Evolutionary conservation across 2,329 filamentous ascomycete species (phyloP), one percentile per base, ranked within the genome.

Genomic region (Tolypocladium endophyticum): DNA sequence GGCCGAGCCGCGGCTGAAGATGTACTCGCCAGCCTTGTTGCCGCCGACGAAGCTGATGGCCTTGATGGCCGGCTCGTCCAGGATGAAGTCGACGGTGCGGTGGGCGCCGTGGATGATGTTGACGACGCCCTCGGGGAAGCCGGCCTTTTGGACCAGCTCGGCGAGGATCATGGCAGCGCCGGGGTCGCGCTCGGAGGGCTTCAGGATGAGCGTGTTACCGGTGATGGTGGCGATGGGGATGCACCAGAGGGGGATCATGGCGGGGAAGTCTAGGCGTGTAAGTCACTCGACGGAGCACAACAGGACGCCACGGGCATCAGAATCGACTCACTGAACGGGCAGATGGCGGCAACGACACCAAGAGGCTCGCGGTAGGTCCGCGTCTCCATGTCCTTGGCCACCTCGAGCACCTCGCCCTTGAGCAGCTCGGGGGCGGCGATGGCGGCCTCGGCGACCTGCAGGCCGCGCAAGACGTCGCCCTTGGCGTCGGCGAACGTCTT

Each of bases 201-300:
- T 95, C 67, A 95, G 79, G 66, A 95, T 84, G 61, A 92, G 79
- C 18, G 89, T 92, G 79, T 95, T 95, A 58, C 90, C 90, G 23
- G 88, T 91, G 35, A 92, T 84, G 52, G 89, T 90, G 55, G 90
- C 90, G 67, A 94, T 89, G 45, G 90, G 90, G 63, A 95, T 92
- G 62, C 84, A 91, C 90, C 90, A 95, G n/a, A 95, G 81, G 4
- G 90, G 90, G 72, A 95, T 94, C 90, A 95, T 95, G 67, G 90
- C 90, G 52, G 90, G 90, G 77, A 94, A 94, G 79, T 94, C 87
- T 90, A 62, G 2, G 23, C 23, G 36, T 55, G 33, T 25, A 6
- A 47, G 41, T 20, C n/a, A 35, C 28, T 6, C 12, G 3, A 8
- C 30, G 4, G 25, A 25, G 45, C 12, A 25, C 9, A 2, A 25